Base-by-base conservation (phyloP, 2,329 filamentous ascomycete species). In the Eutypella sp. region DNA sequence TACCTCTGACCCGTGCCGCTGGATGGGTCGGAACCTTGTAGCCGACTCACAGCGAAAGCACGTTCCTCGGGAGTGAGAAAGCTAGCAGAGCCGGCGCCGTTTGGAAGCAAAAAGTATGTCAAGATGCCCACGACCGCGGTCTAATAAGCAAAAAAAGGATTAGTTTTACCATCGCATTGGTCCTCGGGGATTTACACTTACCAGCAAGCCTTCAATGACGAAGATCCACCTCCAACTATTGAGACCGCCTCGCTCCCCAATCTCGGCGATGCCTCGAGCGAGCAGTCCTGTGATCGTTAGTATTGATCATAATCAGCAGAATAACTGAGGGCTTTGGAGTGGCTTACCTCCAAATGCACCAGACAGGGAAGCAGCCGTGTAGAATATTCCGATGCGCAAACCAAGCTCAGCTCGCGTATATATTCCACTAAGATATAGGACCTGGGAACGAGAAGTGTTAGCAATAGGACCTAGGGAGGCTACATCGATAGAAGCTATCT, bases 321-420 rank as follows among this genome's bases (percentile, higher is more conserved):
- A n/a, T 20, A 11, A 2, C 24, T 7, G 16, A 27, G 23, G 13
- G 15, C 20, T 7, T 29, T 16, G 34, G 11, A 40, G 38, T 10
- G 24, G 50, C 59, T 31, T 55, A 65, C 75, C 81, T 23, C 80
- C 80, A 57, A 84, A 85, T 1, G 81, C 81, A 2, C 81, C 81
- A 0, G 79, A 82, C 5, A 86, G 63, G 1, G 81, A 83, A 0
- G 82, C 81, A 2, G 81, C 80, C 1, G 81, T 84, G 58, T 85
- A 87, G 56, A 87, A 85, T 5, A 86, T 67, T 24, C 81, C 83
- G 41, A 87, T 82, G 4, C 83, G 71, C 31, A 84, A 61, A 0
- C 80, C 79, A 50, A 85, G 67, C 51, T 85, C 80, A 1, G 73
- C 68, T 18, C 81, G 69, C 16, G 72, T 76, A 55, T 85, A 82